A percentile compares a stretch with the other conserved stretches of the same genome.
These are phyloP conservation scores for Akebia trifoliata DNA, from an alignment of 164 flowering plant species.

Conservation along the genomic window DNA sequence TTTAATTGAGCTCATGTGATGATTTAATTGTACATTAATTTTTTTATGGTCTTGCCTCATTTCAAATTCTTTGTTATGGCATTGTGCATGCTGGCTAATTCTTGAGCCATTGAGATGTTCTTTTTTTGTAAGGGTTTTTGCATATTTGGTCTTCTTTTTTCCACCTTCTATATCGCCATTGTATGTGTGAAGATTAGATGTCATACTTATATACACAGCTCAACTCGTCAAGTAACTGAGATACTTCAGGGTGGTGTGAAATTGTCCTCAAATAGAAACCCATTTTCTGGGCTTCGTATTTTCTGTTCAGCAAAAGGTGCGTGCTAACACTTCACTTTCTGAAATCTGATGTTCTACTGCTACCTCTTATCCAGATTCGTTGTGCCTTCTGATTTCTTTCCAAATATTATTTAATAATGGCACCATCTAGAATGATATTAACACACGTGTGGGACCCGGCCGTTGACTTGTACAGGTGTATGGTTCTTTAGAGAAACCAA, in stretches of 20 bases:
- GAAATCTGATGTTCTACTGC: background rate
- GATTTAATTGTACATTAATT: no score
- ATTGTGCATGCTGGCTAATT: background rate
- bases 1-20: no score
- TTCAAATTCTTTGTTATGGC: no score
- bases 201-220: conserved; percentile 2
- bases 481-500: background rate
- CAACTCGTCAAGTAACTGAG: background rate
- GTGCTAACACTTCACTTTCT: background rate
- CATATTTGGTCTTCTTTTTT: background rate
- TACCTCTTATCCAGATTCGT: background rate
- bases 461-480: background rate
- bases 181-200: background rate
- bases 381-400: background rate
- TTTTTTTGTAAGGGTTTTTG: no score
- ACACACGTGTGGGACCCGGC: no score
- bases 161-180: background rate
- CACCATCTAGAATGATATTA: background rate
- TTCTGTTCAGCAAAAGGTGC: conserved; percentile 1
- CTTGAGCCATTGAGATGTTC: background rate
- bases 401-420: background rate
- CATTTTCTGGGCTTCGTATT: background rate
- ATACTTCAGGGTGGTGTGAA: background rate
- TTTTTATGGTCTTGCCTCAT: no score
- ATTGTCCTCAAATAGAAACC: background rate